phyloP scores from a whole-genome alignment of 2,329 filamentous ascomycete species.

The Alternaria viburni region DNA sequence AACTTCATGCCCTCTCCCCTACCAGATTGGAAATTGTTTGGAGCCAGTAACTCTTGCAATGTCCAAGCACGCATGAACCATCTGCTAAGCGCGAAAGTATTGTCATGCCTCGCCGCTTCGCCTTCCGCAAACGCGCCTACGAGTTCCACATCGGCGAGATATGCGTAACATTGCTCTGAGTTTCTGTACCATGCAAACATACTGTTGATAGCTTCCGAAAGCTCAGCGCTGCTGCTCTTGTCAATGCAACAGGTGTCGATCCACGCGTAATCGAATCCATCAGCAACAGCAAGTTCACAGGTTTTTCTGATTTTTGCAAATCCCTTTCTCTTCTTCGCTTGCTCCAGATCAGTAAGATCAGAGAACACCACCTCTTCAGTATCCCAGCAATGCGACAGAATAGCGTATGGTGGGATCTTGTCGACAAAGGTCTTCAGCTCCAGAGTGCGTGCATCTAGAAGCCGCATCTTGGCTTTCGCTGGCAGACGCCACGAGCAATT shows the following conservation, averaged over 20 bases:
- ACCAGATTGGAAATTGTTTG: not conserved
- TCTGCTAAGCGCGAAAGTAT: constrained; percentile 1
- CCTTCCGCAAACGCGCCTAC: rapidly evolving
- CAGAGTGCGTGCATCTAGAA: constrained; percentile 9
- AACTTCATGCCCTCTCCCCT: constrained; percentile 11
- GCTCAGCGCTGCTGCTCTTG: constrained; percentile 21
- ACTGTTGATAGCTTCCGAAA: constrained; percentile 23
- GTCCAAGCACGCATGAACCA: constrained; percentile 28
- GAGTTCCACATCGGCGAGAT: constrained; percentile 14
- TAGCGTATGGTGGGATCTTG: constrained; percentile 19
- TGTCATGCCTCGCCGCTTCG: rapidly evolving
- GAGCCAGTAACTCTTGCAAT: constrained; percentile 26
- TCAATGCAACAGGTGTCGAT: constrained; percentile 32
- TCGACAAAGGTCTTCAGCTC: constrained; percentile 14
- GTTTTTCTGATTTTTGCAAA: constrained; percentile 25
- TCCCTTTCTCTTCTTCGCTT: constrained; percentile 14
- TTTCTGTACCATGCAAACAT: constrained; percentile 26
- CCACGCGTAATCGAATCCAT: constrained; percentile 16
- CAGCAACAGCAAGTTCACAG: constrained; percentile 8
- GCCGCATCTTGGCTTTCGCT: no score
- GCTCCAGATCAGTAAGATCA: constrained; percentile 14
- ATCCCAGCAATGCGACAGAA: constrained; percentile 26
- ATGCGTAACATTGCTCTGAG: constrained; percentile 19
- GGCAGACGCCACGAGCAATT: no score
- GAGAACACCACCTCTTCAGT: constrained; percentile 19